Evolutionary conservation across 164 flowering plant species (phyloP), one percentile per base, ranked within the genome.

Genomic region (Chimonanthus praecox): DNA sequence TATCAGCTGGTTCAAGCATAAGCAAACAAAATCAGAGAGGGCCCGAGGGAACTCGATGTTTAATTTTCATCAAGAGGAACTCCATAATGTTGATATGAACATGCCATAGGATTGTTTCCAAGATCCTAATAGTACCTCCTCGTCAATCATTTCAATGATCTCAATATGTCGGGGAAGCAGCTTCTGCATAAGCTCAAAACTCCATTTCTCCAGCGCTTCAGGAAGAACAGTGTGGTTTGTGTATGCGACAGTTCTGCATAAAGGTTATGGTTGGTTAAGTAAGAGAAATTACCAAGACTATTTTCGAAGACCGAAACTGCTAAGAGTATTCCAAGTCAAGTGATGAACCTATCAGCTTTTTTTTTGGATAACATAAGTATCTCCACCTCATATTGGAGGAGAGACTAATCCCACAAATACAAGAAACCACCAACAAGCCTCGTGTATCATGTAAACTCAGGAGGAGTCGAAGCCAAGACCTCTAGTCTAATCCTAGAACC

Each of bases 181-280:
- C 76, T 86, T 87, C 84, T 94, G 87, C 94, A 92, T 89, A 64
- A 94, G 90, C 43, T 92, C 99, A 15, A 88, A 85, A 82, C 93
- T 91, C 99, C 99, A 94, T 81, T 94, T 94, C 85, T 92, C 99
- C 82, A 94, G 73, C 61, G 97, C 97, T 82, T 94, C 99, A 47
- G 99, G 99, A 72, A 94, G 84, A 84, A 94, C 99, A 46, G 99
- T 94, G 77, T 94, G 99, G 77, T 94, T 94, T 69, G 97, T 92
- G 79, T 94, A 94, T 64, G 99, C 99, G 71, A 92, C 93, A 69
- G 97, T 91, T 75, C 99, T 94, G 70, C 16, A 82, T 71, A 76
- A 6, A 71, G 54, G 47, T 21, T 54, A 49, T 64, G 70, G 68
- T 70, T 54, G 18, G 21, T 50, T 58, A 58, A 66, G 43, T 58